Evolutionary conservation across 148 eudicot species (phyloP).

Genomic region (Dianthus caryophyllus): DNA sequence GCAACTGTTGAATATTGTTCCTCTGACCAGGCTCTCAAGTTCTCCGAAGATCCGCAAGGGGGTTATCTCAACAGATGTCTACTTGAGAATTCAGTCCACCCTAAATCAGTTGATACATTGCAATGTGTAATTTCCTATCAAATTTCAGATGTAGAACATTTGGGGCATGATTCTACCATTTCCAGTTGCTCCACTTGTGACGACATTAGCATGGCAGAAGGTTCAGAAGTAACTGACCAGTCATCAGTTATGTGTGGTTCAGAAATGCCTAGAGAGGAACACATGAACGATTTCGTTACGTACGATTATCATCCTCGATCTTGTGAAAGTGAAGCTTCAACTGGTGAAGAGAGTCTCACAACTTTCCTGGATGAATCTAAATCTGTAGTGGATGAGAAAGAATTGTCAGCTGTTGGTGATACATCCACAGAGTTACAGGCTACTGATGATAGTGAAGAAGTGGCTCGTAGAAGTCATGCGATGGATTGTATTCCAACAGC

Average conservation of each 20-base stretch:
- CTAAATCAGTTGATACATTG: slow-evolving; percentile 19
- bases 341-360: slow-evolving; percentile 2
- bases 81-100: slow-evolving; percentile 4
- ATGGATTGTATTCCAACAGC: background rate
- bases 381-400: slow-evolving; percentile 10
- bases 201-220: slow-evolving; percentile 4
- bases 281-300: slow-evolving; percentile 12
- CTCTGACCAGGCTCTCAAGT: slow-evolving; percentile 1
- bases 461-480: background rate
- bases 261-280: slow-evolving; percentile 22
- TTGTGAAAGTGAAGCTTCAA: background rate
- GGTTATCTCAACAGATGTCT: background rate
- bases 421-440: slow-evolving; percentile 16
- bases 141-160: slow-evolving; percentile 36
- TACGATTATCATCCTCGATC: slow-evolving; percentile 21
- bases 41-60: slow-evolving; percentile 12
- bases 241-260: slow-evolving; percentile 13
- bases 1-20: slow-evolving; percentile 3
- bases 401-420: background rate
- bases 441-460: slow-evolving; percentile 3
- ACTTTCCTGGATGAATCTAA: background rate
- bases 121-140: slow-evolving; percentile 39
- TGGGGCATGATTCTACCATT: slow-evolving; percentile 15
- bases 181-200: slow-evolving; percentile 13
- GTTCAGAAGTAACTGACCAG: slow-evolving; percentile 14